These are phyloP conservation scores for Nitzschia putrida DNA, from an alignment of 108 stramenopile genomes.

Conservation along the genomic window DNA sequence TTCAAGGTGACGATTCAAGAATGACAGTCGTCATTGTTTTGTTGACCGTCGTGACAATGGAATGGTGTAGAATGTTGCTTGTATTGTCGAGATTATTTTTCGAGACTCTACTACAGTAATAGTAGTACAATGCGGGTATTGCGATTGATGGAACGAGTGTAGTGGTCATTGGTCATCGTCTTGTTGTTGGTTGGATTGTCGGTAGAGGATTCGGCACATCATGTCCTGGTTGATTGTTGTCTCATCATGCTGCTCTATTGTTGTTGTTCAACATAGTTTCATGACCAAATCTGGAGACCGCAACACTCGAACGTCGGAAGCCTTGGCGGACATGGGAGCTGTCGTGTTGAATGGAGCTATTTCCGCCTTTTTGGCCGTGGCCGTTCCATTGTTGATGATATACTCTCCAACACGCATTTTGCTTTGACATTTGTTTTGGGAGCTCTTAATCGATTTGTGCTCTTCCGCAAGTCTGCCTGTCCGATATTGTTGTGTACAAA, in stretches of 20 bases:
- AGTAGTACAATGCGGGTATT: slow-evolving; percentile 74
- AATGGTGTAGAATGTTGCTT: slow-evolving; percentile 74
- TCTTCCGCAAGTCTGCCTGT: slow-evolving; percentile 34
- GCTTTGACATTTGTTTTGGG: slow-evolving; percentile 68
- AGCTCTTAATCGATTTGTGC: slow-evolving; percentile 58
- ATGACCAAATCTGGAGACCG: slow-evolving; percentile 66
- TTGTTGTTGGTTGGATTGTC: slow-evolving; percentile 84
- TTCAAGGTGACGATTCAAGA: slow-evolving; percentile 60
- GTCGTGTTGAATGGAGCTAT: slow-evolving; percentile 71
- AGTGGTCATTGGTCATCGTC: slow-evolving; percentile 80
- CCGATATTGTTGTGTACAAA: neutral
- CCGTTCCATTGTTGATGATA: slow-evolving; percentile 61
- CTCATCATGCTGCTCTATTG: too few species aligned
- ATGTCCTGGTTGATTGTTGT: slow-evolving; percentile 48
- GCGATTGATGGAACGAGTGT: slow-evolving; percentile 82
- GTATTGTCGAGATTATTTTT: slow-evolving; percentile 79
- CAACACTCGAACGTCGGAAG: slow-evolving; percentile 48
- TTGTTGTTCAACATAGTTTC: slow-evolving; percentile 17
- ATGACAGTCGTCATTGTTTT: slow-evolving; percentile 62
- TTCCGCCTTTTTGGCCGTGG: slow-evolving; percentile 79
- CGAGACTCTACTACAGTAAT: slow-evolving; percentile 87
- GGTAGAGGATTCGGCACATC: slow-evolving; percentile 86
- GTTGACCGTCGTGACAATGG: slow-evolving; percentile 56
- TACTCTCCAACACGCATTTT: slow-evolving; percentile 68
- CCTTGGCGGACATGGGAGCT: slow-evolving; percentile 74